These are phyloP conservation scores for Tilletia caries DNA, from an alignment of 1,284 basidiomycete genomes.

Conservation along the genomic window DNA sequence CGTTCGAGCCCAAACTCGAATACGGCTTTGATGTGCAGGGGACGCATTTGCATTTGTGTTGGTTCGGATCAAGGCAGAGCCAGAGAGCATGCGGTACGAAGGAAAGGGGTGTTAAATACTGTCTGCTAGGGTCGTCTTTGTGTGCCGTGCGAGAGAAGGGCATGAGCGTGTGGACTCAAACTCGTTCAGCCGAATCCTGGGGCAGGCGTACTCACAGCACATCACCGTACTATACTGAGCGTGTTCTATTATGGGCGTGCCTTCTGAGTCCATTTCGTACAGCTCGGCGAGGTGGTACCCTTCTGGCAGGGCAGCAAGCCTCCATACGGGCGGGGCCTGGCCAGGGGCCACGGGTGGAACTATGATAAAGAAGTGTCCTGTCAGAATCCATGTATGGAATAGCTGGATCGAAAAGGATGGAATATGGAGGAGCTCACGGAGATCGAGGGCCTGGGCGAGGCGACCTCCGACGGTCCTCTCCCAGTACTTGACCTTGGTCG, in stretches of 20 bases:
- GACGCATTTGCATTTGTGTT: not conserved
- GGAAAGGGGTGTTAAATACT: not conserved
- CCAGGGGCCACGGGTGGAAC: too few species aligned
- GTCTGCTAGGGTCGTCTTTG: not conserved
- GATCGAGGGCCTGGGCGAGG: not conserved
- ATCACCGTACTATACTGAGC: too few species aligned
- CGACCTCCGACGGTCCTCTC: not conserved
- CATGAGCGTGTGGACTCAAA: not conserved
- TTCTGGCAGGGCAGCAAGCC: not conserved
- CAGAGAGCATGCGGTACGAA: conserved; percentile 5
- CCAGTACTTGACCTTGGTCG: conserved; percentile 9
- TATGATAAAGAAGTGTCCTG: too few species aligned
- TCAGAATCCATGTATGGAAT: too few species aligned
- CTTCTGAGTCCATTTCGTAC: too few species aligned
- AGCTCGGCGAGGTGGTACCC: not conserved
- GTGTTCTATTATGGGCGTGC: not conserved
- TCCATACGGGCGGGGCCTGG: not conserved
- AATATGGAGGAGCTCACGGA: not conserved
- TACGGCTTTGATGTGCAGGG: not conserved
- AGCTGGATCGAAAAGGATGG: too few species aligned
- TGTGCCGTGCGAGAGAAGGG: not conserved
- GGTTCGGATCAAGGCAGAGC: not conserved
- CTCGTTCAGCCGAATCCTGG: not conserved
- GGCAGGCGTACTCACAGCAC: too few species aligned
- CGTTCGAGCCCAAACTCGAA: not conserved